Percentiles rank a stretch among this genome's conserved stretches.
Evolutionary conservation across 2,329 filamentous ascomycete species (phyloP).

Genomic region (Tetracladium maxilliforme): DNA sequence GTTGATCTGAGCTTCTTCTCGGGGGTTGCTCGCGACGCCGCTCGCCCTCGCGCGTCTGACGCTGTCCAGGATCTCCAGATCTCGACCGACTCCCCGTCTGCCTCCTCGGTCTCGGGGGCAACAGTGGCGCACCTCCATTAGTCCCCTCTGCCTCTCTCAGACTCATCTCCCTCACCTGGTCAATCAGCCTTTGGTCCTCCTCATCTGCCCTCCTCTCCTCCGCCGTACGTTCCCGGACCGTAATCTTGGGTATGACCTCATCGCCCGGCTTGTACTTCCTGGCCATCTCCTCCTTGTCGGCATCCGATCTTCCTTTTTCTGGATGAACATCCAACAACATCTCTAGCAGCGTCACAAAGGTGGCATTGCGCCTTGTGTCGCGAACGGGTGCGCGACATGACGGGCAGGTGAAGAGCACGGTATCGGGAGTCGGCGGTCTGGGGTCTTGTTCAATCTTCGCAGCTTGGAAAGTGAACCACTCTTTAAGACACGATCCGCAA

Average conservation of each 20-base stretch:
- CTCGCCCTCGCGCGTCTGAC: constrained; percentile 6
- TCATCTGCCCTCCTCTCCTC: constrained; percentile 41
- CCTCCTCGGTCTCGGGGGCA: constrained; percentile 10
- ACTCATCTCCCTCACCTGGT: constrained; percentile 60
- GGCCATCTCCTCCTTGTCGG: constrained; percentile 65
- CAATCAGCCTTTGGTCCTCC: constrained; percentile 54
- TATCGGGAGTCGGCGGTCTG: constrained; percentile 29
- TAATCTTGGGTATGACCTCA: constrained; percentile 54
- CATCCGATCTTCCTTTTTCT: constrained; percentile 48
- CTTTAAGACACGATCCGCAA: constrained; percentile 86
- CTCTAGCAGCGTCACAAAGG: constrained; percentile 76
- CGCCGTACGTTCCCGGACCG: constrained; percentile 30
- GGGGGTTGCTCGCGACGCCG: no score
- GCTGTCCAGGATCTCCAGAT: constrained; percentile 4
- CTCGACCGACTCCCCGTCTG: constrained; percentile 5
- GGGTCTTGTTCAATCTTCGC: constrained; percentile 36
- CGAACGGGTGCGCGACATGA: constrained; percentile 80
- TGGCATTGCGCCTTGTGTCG: constrained; percentile 80
- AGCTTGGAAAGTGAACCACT: constrained; percentile 84
- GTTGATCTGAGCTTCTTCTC: no score
- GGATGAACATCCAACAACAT: constrained; percentile 77
- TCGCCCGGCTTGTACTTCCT: constrained; percentile 71
- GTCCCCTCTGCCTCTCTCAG: constrained; percentile 52
- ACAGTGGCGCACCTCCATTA: no score
- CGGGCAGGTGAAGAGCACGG: constrained; percentile 67